These are phyloP conservation scores for Sporisorium reilianum DNA, from an alignment of 1,284 basidiomycete species.

Conservation along the genomic window DNA sequence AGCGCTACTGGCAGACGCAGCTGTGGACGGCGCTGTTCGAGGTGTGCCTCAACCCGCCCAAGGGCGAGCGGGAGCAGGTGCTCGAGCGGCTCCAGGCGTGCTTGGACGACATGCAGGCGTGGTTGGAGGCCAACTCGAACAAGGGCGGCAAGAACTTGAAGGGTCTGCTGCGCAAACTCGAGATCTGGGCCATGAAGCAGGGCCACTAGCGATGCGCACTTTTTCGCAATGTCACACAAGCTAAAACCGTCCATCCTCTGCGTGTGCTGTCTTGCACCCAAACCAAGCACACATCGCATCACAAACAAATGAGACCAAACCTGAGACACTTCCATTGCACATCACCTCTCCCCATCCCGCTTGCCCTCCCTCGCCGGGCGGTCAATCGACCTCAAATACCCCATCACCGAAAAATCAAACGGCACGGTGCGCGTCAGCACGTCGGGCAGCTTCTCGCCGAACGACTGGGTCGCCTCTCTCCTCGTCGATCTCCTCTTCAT, in stretches of 20 bases:
- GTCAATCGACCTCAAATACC: conserved; percentile 44
- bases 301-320: not conserved
- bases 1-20: conserved; percentile 94
- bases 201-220: conserved; percentile 10
- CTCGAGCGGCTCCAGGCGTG: conserved; percentile 73
- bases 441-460: conserved; percentile 48
- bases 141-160: conserved; percentile 77
- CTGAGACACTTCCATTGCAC: not conserved
- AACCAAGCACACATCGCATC: no score
- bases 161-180: conserved; percentile 64
- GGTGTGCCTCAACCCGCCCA: conserved; percentile 79
- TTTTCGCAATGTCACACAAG: not conserved
- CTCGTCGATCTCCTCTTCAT: conserved; percentile 33
- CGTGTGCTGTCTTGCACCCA: not conserved
- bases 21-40: conserved; percentile 89
- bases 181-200: conserved; percentile 64
- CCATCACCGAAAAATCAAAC: conserved; percentile 41
- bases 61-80: conserved; percentile 75
- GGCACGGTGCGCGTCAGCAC: conserved; percentile 19
- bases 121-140: conserved; percentile 77
- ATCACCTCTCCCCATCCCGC: not conserved
- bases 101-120: conserved; percentile 84
- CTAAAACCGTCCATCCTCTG: not conserved
- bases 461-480: conserved; percentile 30
- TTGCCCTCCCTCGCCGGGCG: not conserved